phyloP scores from a whole-genome alignment of 495 filamentous ascomycete species.

The Penicillium malachiteum region DNA sequence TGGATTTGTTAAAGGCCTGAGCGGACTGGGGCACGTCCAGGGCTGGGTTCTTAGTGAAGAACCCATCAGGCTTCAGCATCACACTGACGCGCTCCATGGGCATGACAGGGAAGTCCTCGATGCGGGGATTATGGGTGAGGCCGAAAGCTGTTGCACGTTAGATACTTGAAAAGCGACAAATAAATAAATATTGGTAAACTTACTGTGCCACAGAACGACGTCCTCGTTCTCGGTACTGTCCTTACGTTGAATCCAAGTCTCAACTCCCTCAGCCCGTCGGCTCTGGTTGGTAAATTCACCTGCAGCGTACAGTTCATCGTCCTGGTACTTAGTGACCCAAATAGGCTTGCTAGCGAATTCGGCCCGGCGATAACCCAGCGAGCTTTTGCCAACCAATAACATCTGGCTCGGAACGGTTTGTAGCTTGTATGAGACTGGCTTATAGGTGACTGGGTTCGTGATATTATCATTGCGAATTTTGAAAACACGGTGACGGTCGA shows the following conservation, averaged over 20 bases:
- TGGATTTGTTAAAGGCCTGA: conserved; percentile 43
- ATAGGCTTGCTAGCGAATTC: conserved; percentile 82
- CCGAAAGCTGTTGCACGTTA: conserved; percentile 47
- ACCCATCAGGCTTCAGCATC: conserved; percentile 70
- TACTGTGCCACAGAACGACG: conserved; percentile 58
- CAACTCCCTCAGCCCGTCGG: conserved; percentile 57
- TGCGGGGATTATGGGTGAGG: conserved; percentile 58
- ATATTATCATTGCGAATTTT: conserved; percentile 73
- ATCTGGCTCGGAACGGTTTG: conserved; percentile 72
- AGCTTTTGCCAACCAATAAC: conserved; percentile 67
- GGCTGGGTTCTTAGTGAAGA: conserved; percentile 74
- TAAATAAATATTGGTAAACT: conserved; percentile 9
- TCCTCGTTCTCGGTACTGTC: conserved; percentile 53
- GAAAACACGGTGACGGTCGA: conserved; percentile 65
- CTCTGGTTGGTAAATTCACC: conserved; percentile 89
- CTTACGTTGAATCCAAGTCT: conserved; percentile 51
- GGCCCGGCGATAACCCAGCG: conserved; percentile 69
- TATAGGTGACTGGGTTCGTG: conserved; percentile 69
- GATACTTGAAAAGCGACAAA: conserved; percentile 1
- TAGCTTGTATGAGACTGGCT: conserved; percentile 79
- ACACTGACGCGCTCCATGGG: conserved; percentile 58
- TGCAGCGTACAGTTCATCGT: conserved; percentile 77
- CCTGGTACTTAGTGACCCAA: conserved; percentile 76
- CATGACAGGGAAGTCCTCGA: conserved; percentile 70
- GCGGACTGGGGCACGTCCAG: conserved; percentile 64